Evolutionary conservation across 2,329 filamentous ascomycete species (phyloP).

Genomic region (Meredithiella fracta): DNA sequence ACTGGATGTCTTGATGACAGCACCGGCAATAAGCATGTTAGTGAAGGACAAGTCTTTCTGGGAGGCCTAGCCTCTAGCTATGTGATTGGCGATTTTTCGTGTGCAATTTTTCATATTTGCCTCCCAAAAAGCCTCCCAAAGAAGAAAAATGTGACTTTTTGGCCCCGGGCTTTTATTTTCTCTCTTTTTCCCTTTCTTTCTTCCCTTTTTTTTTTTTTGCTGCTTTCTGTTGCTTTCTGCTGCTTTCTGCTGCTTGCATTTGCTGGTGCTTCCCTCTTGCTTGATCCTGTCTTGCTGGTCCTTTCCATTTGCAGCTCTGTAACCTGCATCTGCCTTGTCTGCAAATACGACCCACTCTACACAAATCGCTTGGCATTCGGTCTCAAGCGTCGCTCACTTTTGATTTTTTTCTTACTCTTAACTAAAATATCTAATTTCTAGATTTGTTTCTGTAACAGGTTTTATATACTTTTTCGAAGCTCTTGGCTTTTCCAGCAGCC

Average conservation of each 20-base stretch:
- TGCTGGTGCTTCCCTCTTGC: neutral
- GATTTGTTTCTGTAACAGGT: neutral
- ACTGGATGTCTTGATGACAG: neutral
- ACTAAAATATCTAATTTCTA: neutral
- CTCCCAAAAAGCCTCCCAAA: neutral
- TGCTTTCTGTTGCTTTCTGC: slow-evolving; percentile 2
- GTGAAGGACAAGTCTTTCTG: neutral
- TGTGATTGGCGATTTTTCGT: neutral
- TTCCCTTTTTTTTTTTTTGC: slow-evolving; percentile 7
- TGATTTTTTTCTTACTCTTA: neutral
- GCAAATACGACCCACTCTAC: slow-evolving; percentile 7
- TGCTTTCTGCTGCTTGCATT: slow-evolving; percentile 2
- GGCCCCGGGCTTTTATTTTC: slow-evolving; percentile 1
- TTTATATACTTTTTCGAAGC: neutral
- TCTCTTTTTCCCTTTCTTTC: slow-evolving; percentile 5
- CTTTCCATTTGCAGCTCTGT: slow-evolving; percentile 3
- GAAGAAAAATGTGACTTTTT: neutral
- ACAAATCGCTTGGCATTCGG: slow-evolving; percentile 5
- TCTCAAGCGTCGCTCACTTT: neutral
- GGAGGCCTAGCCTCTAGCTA: neutral
- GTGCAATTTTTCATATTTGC: neutral
- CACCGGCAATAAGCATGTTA: slow-evolving; percentile 1
- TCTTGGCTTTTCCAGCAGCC: neutral
- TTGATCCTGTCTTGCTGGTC: neutral
- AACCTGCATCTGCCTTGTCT: neutral